These are phyloP conservation scores for Euclidium syriacum DNA, from an alignment of 345 rosid genomes.

Conservation along the genomic window DNA sequence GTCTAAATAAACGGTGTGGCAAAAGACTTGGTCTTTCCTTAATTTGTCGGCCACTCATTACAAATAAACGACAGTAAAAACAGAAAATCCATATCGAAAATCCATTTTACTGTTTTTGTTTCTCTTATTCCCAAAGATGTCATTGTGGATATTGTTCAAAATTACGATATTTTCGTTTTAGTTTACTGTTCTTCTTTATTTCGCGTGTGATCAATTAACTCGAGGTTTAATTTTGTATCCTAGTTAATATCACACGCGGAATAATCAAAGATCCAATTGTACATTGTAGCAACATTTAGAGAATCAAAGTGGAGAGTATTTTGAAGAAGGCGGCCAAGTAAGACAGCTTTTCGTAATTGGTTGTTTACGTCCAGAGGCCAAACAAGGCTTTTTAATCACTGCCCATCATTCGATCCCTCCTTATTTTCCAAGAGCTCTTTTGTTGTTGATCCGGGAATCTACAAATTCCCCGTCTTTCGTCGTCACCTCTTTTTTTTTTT, in stretches of 20 bases:
- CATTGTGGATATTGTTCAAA: neutral
- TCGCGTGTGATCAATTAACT: slow-evolving; percentile 35
- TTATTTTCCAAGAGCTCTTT: too few species aligned
- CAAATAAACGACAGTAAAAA: slow-evolving; percentile 13
- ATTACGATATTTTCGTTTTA: neutral
- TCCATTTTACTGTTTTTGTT: slow-evolving; percentile 4
- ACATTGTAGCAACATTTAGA: neutral
- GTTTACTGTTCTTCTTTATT: neutral
- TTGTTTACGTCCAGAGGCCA: neutral
- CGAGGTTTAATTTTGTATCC: neutral
- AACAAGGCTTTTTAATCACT: neutral
- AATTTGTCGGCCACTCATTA: slow-evolving; percentile 17
- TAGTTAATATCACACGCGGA: slow-evolving; percentile 30
- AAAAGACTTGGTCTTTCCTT: slow-evolving; percentile 21
- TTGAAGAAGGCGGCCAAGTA: neutral
- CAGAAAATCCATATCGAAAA: slow-evolving; percentile 12
- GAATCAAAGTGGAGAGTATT: neutral
- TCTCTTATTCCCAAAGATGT: neutral
- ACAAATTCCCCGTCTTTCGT: too few species aligned
- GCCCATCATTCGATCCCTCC: neutral
- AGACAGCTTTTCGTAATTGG: neutral
- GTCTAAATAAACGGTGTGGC: slow-evolving; percentile 24
- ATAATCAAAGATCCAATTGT: neutral
- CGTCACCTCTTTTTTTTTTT: neutral
- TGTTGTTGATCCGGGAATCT: neutral